Conservation (phyloP, 2,329 filamentous ascomycete species). For the Ramichloridium luteum region DNA sequence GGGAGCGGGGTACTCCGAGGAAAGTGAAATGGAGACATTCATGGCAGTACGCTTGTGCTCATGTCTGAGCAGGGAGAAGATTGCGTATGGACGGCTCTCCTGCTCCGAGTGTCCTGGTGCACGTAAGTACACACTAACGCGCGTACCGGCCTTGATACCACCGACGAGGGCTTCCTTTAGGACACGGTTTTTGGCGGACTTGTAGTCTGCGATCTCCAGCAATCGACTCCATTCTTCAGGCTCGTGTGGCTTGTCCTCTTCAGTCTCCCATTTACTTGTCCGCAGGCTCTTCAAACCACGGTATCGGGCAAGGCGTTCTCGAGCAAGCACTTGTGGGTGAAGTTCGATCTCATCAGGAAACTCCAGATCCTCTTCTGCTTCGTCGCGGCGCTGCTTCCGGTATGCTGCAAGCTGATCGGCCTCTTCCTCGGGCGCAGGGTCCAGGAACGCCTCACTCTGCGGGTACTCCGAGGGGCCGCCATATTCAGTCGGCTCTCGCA, state of each 20-base stretch:
- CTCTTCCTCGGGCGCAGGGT: constrained; percentile 68
- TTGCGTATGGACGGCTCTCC: constrained; percentile 49
- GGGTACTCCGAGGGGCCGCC: constrained; percentile 74
- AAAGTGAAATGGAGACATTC: constrained; percentile 82
- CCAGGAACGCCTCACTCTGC: constrained; percentile 83
- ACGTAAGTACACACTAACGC: constrained; percentile 66
- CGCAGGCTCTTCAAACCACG: constrained; percentile 84
- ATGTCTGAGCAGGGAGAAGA: constrained; percentile 82
- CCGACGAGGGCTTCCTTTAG: constrained; percentile 78
- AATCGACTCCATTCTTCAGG: constrained; percentile 82
- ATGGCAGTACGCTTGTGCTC: constrained; percentile 87
- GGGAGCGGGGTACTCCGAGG: constrained; percentile 59
- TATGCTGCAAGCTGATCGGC: constrained; percentile 71
- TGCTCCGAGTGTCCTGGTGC: constrained; percentile 32
- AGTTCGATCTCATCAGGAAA: constrained; percentile 97
- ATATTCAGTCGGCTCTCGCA: constrained; percentile 47
- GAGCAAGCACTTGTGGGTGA: constrained; percentile 71
- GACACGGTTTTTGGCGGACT: constrained; percentile 63
- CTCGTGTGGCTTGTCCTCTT: constrained; percentile 75
- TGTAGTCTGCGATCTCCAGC: constrained; percentile 81
- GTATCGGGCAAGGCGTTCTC: constrained; percentile 76
- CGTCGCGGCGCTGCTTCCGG: constrained; percentile 62
- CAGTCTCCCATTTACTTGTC: constrained; percentile 76
- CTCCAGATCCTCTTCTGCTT: constrained; percentile 80
- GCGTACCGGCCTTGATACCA: constrained; percentile 70